Evolutionary conservation across 2,329 filamentous ascomycete genomes (phyloP), one percentile per base, ranked within the genome.

Genomic region (Ramularia endophylla): DNA sequence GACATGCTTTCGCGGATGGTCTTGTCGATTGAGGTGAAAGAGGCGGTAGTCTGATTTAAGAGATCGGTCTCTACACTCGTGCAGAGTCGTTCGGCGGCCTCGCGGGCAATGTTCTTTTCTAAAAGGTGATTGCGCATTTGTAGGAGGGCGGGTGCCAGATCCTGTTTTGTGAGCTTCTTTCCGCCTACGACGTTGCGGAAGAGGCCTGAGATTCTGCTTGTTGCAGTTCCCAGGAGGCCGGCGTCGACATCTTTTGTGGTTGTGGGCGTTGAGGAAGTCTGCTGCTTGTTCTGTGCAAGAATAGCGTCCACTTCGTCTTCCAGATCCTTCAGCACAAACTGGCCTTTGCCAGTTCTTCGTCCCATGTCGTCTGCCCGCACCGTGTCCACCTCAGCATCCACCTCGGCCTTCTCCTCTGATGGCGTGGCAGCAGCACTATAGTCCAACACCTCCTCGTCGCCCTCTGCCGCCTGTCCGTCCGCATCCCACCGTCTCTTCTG

Each of bases 131-230:
- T 87, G 61, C 95, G 87, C 87, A 98, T 95, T 22, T 84, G 85
- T 66, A 90, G 92, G 69, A 98, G 81, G 2, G 92, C 86, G 63
- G 94, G 94, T 48, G 87, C 84, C 16, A 98, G 75, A 58, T 97
- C 90, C 51, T 85, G 79, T 62, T 88, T 86, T 1, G 87, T 94
- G 57, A 98, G 69, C 1, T 83, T 87, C 71, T 95, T 95, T 50
- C 94, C 92, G 40, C 92, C 92, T 1, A 98, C 84, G 28, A 98
- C 84, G 60, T 95, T 97, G 52, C 87, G 81, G 71, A 98, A 95
- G 42, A 97, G 77, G 13, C 87, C 86, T 40, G 86, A 82, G 49
- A 97, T 85, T 11, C 86, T 85, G 60, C 80, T 87, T 43, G 95
- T 73, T 41, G 88, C 80, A 4, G 87, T 81, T 19, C 84, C 85